Evolutionary conservation across 179 eudicot species (phyloP), one percentile per base, ranked within the genome.

Genomic region (Silene noctiflora): DNA sequence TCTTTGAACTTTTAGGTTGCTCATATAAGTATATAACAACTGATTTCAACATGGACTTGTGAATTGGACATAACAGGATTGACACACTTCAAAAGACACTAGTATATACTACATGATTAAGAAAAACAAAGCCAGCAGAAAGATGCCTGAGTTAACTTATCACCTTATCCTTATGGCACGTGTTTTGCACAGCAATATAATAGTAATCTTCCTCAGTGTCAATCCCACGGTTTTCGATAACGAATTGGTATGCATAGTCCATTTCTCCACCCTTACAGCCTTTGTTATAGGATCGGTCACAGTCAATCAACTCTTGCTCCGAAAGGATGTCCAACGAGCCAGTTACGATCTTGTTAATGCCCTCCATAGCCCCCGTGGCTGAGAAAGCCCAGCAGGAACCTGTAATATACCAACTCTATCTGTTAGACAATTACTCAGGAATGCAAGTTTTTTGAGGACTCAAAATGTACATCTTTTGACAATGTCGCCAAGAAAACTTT

Each of bases 311-410:
- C 79, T 96, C 99, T 83, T 96, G 98, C 83, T 96, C 99, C 10
- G 99, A 96, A 10, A 96, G 89, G 81, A 97, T 94, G 29, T 87
- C 85, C 74, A 96, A 97, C 62, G 98, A 84, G 64, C 96, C 97
- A 14, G 96, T 86, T 55, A 72, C 83, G 33, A 96, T 96, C 81
- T 90, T 84, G 80, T 94, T 96, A 6, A 96, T 84, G 24, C 99
- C 97, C 84, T 96, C 99, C 4, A 94, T 88, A 7, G 98, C 98
- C 76, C 99, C 98, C 0, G 98, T 94, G 27, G 99, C 89, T 33
- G 99, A 87, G 83, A 96, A 96, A 68, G 99, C 81, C 99, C 99
- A 96, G 75, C 99, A 96, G 74, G 98, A 97, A 76, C 99, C 99
- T 94, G 82, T 33, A 84, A 63, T 4, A 63, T 29, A 72, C 14